These are phyloP conservation scores for Papilionanthe hybrid DNA, from an alignment of 116 monocot genomes.

Conservation along the genomic window DNA sequence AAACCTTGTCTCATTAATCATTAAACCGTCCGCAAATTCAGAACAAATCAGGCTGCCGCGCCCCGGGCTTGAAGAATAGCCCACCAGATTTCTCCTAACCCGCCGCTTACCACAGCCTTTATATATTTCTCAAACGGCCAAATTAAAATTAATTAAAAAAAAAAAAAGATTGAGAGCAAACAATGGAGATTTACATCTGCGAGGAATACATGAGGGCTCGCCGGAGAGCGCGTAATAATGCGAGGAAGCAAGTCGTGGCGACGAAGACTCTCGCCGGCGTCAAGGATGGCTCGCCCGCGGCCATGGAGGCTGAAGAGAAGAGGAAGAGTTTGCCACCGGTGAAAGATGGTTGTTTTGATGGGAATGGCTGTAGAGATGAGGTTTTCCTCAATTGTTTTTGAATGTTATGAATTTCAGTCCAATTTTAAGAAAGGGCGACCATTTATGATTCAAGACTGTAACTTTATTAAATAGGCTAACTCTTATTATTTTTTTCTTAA, in stretches of 20 bases:
- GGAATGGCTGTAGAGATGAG: no score
- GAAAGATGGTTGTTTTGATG: no score
- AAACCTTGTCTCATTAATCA: no score
- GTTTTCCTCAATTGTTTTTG: no score
- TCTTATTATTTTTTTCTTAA: no score
- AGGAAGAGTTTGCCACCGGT: no score
- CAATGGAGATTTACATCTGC: background rate
- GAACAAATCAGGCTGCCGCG: no score
- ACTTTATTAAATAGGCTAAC: no score
- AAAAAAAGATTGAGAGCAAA: background rate
- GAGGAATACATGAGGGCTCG: slow-evolving; percentile 8
- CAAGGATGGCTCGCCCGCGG: background rate
- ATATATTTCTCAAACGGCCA: background rate
- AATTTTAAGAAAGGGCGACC: no score
- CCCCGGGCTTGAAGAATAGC: background rate
- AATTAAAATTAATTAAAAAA: background rate
- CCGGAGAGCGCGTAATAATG: background rate
- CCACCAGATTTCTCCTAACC: background rate
- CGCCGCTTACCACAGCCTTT: background rate
- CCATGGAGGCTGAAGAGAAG: background rate
- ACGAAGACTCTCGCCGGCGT: background rate
- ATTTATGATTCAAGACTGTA: no score
- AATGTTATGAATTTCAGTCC: no score
- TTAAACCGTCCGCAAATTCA: no score
- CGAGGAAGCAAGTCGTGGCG: background rate